Evolutionary conservation across 176 grass and related monocot species (phyloP), one percentile per base, ranked within the genome.

Genomic region (Avena sativa): DNA sequence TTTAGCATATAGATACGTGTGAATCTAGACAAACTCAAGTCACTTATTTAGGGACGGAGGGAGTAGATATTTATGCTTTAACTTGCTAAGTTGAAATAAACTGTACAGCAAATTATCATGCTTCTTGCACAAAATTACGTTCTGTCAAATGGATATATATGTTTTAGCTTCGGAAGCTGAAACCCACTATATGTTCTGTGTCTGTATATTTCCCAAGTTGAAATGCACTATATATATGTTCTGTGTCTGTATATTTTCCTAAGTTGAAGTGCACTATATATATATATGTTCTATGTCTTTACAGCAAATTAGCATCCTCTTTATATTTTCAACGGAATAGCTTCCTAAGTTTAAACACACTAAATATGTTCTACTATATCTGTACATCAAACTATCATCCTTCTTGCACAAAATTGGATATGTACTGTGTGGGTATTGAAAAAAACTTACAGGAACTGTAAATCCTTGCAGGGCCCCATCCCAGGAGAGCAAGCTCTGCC

Each of bases 381-480:
- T 64, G 61, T 30, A 32, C 63, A 15, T 12, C 63, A 66, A 66
- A 28, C 1, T 32, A 66, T 26, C 26, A 16, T 71, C 3, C 3
- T 5, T 44, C 5, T 47, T 34, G 26, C 12, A 30, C 63, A 66
- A 60, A 17, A 46, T 26, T 19, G 5, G 11, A 8, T 11, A 21
- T 19, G 26, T 15, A 59, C 23, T 62, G 8, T 67, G 28, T 62
- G 60, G 64, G 15, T 68, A 0, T 0, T 64, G 23, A 4, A 64
- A 64, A 50, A 17, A 64, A 6, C 66, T 88, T 66, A 88, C 36
- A 69, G 21, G 20, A 43, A 5, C 71, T 83, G 15, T 73, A n/a
- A n/a, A 79, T 34, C 10, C 63, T 64, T 89, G 40, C 87, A 98
- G 96, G 96, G 93, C 6, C 92, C 93, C 70, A 88, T 71, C 48